Evolutionary conservation across 345 rosid species (phyloP).

Genomic region (Pistacia atlantica): DNA sequence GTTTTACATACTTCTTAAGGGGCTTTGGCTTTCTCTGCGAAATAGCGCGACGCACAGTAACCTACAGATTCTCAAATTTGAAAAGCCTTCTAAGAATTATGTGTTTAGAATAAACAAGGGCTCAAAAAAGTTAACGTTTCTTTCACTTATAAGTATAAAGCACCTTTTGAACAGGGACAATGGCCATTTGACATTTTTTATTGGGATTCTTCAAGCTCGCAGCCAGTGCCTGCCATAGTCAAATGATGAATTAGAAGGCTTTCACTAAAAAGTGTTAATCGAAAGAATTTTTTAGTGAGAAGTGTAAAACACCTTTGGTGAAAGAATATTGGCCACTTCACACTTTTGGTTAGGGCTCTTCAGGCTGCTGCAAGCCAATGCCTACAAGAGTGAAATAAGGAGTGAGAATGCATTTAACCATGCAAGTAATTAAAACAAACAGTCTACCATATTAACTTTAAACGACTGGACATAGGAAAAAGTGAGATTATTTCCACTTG

Average conservation of each 20-base stretch:
- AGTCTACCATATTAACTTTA: not conserved
- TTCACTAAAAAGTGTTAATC: slow-evolving; percentile 3
- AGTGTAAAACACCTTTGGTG: slow-evolving; percentile 29
- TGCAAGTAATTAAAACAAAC: slow-evolving; percentile 7
- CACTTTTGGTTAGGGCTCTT: slow-evolving; percentile 22
- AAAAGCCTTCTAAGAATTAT: slow-evolving; percentile 13
- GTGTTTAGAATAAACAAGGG: not conserved
- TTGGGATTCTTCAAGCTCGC: slow-evolving; percentile 32
- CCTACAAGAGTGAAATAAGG: slow-evolving; percentile 25
- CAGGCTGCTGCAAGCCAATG: slow-evolving; percentile 22
- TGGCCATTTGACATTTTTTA: slow-evolving; percentile 39
- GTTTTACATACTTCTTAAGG: slow-evolving; percentile 46
- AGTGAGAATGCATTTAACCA: not conserved
- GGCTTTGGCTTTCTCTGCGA: slow-evolving; percentile 38
- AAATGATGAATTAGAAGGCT: slow-evolving; percentile 5
- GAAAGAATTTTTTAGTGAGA: not conserved
- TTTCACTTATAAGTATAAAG: slow-evolving; percentile 12
- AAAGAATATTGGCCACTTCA: slow-evolving; percentile 19
- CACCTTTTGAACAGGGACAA: slow-evolving; percentile 49
- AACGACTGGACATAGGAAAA: not conserved
- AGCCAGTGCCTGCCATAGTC: slow-evolving; percentile 44
- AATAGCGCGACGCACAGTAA: slow-evolving; percentile 27
- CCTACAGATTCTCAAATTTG: slow-evolving; percentile 43
- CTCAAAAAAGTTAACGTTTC: slow-evolving; percentile 1
- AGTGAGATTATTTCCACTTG: not conserved